Base-by-base conservation (phyloP, 345 rosid genomes). In the Firmiana major region DNA sequence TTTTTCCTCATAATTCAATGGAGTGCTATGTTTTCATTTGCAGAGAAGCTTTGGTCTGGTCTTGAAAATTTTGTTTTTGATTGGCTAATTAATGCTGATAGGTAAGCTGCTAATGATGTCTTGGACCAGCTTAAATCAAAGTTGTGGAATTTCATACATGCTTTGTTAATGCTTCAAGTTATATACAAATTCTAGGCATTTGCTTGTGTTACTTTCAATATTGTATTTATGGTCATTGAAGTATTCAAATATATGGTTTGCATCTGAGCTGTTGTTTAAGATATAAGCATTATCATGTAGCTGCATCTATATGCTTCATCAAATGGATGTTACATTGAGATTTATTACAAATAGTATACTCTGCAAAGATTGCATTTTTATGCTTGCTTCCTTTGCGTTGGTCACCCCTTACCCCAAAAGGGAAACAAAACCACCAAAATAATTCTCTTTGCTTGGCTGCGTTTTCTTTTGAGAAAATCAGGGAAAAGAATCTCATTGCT, bases 31-130 rank as follows among this genome's bases (percentile, higher is more conserved):
- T 74, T 78, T 73, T 72, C 71, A 66, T 82, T 15, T 83, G 88
- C 93, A 95, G 99, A 95, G 88, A 93, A 87, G 86, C 99, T 95
- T 55, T 95, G 99, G 98, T 93, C 92, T 79, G 99, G 98, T 82
- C 98, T 95, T 84, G 99, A 95, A 84, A 93, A 90, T 85, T 95
- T 95, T 90, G 97, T 92, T 83, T 95, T 95, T 83, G 98, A 95
- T 81, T 95, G 99, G 99, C 86, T 95, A 43, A 95, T 95, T 76
- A 93, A 95, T 82, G 99, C 99, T 9, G 98, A 95, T 86, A 90
- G 97, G 99, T 93, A 84, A 74, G 83, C 69, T 82, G 43, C 74
- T 28, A 36, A 46, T 0, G 43, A 17, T 31, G 66, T 54, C 79
- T 83, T 53, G 62, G 60, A 74, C 75, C 66, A 68, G 81, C 49